phyloP scores from a whole-genome alignment of 1,284 basidiomycete genomes.

The Hemileia vastatrix region DNA sequence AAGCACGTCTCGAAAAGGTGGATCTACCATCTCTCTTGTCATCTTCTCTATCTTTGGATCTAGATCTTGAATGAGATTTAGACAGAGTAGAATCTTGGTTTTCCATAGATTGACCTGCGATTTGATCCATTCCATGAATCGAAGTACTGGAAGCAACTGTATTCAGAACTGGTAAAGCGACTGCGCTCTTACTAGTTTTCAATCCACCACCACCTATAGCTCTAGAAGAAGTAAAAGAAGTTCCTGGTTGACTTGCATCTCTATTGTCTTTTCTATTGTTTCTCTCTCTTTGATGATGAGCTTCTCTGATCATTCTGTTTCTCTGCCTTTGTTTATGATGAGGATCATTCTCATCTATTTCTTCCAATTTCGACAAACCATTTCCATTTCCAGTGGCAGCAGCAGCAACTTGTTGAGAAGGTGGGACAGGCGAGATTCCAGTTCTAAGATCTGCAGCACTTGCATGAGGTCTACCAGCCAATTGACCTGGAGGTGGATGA shows the following conservation, averaged over 20 bases:
- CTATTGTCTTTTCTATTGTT: neutral
- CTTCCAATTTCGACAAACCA: neutral
- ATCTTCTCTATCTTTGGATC: neutral
- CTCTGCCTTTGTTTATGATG: neutral
- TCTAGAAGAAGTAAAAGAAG: neutral
- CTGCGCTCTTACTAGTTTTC: constrained; percentile 59
- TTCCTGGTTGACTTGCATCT: neutral
- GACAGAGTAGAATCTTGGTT: neutral
- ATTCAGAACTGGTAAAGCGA: too few relatives aligned
- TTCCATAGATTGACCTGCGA: too few relatives aligned
- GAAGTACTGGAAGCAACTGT: too few relatives aligned
- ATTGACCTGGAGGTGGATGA: constrained; percentile 34
- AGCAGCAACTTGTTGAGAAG: neutral
- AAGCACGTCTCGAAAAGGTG: neutral
- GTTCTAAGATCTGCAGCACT: constrained; percentile 29
- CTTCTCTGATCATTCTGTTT: neutral
- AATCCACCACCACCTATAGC: constrained; percentile 6
- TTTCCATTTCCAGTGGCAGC: too few relatives aligned
- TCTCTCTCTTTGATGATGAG: neutral
- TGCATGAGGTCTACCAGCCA: constrained; percentile 34
- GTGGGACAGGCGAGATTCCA: neutral
- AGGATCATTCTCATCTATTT: neutral
- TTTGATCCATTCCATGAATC: too few relatives aligned
- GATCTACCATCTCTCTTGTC: neutral
- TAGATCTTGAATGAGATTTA: neutral